Conservation (phyloP, 2,329 filamentous ascomycete species). For the Pseudogymnoascus sp. region DNA sequence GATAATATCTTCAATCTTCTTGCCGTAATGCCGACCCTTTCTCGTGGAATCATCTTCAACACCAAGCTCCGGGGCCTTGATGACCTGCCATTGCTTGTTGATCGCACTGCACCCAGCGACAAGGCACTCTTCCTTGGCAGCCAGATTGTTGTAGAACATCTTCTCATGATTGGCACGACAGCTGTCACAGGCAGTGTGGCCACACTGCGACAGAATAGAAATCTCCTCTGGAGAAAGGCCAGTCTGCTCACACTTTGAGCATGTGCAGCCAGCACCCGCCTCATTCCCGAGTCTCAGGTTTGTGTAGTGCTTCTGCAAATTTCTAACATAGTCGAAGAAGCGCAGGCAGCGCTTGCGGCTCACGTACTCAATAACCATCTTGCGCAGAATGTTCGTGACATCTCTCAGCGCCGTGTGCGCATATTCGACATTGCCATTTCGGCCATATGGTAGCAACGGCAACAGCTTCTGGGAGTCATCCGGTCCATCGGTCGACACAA, state of each 20-base stretch:
- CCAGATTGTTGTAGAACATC: not conserved
- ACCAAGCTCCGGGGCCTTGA: slow-evolving; percentile 33
- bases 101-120: slow-evolving; percentile 34
- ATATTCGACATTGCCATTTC: slow-evolving; percentile 15
- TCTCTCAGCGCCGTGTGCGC: slow-evolving; percentile 18
- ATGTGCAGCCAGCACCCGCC: slow-evolving; percentile 16
- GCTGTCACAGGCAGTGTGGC: slow-evolving; percentile 41
- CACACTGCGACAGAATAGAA: slow-evolving; percentile 41
- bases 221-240: slow-evolving; percentile 27
- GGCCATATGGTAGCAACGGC: slow-evolving; percentile 13
- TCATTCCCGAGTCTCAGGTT: not conserved
- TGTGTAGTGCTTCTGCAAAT: slow-evolving; percentile 23
- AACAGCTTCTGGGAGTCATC: slow-evolving; percentile 13
- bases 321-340: slow-evolving; percentile 28
- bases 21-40: slow-evolving; percentile 31
- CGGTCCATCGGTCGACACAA: not conserved
- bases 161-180: slow-evolving; percentile 29
- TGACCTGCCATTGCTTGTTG: slow-evolving; percentile 34
- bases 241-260: slow-evolving; percentile 29
- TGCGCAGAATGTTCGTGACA: slow-evolving; percentile 22
- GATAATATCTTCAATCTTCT: slow-evolving; percentile 42
- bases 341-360: slow-evolving; percentile 29
- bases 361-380: slow-evolving; percentile 26
- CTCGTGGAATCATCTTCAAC: slow-evolving; percentile 20
- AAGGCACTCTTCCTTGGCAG: slow-evolving; percentile 31